Base-by-base conservation (phyloP, 2,329 filamentous ascomycete genomes). In the Sclerotinia glacialis region DNA sequence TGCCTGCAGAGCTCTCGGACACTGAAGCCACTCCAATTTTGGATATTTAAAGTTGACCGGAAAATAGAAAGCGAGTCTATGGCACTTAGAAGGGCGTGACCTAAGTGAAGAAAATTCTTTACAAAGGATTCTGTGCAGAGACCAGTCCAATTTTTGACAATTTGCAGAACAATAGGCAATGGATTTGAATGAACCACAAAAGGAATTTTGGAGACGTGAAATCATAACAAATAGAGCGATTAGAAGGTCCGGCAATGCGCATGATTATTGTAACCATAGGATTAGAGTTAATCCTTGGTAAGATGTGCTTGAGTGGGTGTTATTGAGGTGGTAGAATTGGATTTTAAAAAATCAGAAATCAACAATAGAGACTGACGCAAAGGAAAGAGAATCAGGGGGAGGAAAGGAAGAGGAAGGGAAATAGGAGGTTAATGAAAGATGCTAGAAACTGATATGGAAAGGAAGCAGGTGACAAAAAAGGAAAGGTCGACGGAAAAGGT, bases 161-260 rank as follows among this genome's bases (percentile, higher is more conserved):
- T 28, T 11, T 12, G n/a, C 9, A 11, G 37, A 56, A 5, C 54
- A 56, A 28, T 56, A 56, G 23, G 40, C 1, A 18, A 42, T 56
- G 8, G 37, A 42, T 21, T 11, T 21, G 37, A 23, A 56, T 40
- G 23, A 56, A 42, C 11, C 37, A 42, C 54, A 56, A 1, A 1
- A 26, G 2, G 12, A 4, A 14, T 26, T 9, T 21, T 1, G 14
- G 7, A 11, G 26, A 44, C 5, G 42, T 11, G 9, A 11, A 21
- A 42, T 18, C 18, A 18, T 16, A 44, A 40, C 37, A 44, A 21
- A 56, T 11, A 37, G 54, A 40, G 37, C 54, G 42, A 26, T 5
- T 28, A 6, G 8, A 11, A 2, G 2, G 14, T 7, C 7, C 0
- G 21, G 7, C 1, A 14, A 5, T 18, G 3, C 0, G 2, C 23